A percentile compares a stretch with the other conserved stretches of the same genome.
Evolutionary conservation across 441 rosid genomes (phyloP).

Genomic region (Syzygium syzygioides): DNA sequence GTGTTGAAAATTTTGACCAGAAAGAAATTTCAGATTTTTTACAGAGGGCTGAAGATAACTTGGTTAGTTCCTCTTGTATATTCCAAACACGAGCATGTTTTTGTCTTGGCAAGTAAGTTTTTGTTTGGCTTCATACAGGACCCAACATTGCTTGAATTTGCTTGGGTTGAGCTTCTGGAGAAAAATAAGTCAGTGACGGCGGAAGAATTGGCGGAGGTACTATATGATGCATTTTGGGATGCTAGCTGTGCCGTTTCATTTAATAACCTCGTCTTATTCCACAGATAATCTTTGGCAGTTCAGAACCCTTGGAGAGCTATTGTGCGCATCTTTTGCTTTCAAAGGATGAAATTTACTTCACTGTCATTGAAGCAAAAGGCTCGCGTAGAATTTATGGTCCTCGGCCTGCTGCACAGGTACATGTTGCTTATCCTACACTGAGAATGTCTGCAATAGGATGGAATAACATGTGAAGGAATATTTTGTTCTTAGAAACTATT

Average conservation of each 20-base stretch:
- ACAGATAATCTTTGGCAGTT: slow-evolving; percentile 85
- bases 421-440: slow-evolving; percentile 1
- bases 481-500: background rate
- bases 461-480: background rate
- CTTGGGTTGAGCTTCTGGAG: slow-evolving; percentile 92
- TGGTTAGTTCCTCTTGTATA: slow-evolving; percentile 1
- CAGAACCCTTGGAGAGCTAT: slow-evolving; percentile 85
- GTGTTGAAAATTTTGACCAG: background rate
- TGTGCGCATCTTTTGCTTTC: slow-evolving; percentile 93
- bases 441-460: background rate
- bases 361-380: slow-evolving; percentile 64
- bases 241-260: slow-evolving; percentile 7
- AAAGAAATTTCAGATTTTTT: background rate
- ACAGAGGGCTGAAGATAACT: background rate
- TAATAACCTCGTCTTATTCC: slow-evolving; percentile 23
- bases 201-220: slow-evolving; percentile 18
- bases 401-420: slow-evolving; percentile 67
- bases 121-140: slow-evolving; percentile 43
- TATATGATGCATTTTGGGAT: background rate
- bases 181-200: slow-evolving; percentile 33
- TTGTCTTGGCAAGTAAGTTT: background rate
- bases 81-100: background rate
- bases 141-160: slow-evolving; percentile 74
- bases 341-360: slow-evolving; percentile 76
- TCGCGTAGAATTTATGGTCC: slow-evolving; percentile 62